Evolutionary conservation across 352 stramenopile genomes (phyloP).

Genomic region (Phytophthora ramorum): DNA sequence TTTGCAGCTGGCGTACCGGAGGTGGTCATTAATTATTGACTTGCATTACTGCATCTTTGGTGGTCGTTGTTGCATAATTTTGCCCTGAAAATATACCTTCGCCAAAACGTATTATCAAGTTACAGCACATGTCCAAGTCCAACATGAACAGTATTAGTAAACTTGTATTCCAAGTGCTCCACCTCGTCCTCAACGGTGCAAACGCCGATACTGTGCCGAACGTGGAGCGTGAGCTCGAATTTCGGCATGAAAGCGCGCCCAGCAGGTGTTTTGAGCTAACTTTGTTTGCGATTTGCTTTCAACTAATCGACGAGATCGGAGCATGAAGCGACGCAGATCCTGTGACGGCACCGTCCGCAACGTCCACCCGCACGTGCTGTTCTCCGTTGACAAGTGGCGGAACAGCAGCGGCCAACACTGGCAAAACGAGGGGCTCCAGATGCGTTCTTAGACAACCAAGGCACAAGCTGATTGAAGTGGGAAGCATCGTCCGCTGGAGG

Average conservation of each 20-base stretch:
- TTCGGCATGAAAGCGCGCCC: no score
- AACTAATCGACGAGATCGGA: neutral
- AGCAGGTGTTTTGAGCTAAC: conserved; percentile 6
- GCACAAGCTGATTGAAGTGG: neutral
- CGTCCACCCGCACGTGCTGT: conserved; percentile 6
- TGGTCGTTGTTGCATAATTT: conserved; percentile 1
- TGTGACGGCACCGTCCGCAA: neutral
- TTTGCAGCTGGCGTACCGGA: neutral
- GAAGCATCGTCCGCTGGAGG: neutral
- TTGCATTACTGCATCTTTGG: conserved; percentile 2
- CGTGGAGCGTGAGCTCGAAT: no score
- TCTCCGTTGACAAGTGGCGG: conserved; percentile 13
- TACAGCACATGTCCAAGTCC: neutral
- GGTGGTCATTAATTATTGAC: conserved; percentile 1
- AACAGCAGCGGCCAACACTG: conserved; percentile 4
- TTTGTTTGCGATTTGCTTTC: conserved; percentile 2
- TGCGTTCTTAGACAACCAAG: no score
- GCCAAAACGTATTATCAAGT: neutral
- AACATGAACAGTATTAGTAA: no score
- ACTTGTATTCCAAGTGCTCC: neutral
- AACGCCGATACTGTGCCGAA: neutral
- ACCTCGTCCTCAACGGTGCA: neutral
- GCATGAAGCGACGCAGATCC: neutral
- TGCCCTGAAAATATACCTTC: neutral
- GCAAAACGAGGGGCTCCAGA: neutral